phyloP scores from a whole-genome alignment of 768 basidiomycete genomes.

The Auriculariales sp. region DNA sequence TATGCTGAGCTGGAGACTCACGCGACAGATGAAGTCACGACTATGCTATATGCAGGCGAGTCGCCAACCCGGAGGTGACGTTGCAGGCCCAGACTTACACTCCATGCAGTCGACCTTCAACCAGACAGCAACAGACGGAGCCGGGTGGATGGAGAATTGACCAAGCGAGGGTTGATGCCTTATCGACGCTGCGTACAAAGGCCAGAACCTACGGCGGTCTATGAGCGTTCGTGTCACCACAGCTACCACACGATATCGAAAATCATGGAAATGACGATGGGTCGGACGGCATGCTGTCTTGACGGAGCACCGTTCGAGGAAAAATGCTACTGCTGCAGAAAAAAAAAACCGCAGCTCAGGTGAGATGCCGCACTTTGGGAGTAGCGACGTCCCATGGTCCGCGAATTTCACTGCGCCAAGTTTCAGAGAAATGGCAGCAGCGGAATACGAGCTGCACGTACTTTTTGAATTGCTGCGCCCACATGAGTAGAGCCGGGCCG shows the following conservation, averaged over 20 bases:
- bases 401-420: constrained; percentile 55
- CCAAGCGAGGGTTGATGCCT: no score
- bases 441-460: constrained; percentile 21
- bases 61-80: no score
- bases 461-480: constrained; percentile 87
- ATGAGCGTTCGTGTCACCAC: no score
- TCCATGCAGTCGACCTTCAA: no score
- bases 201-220: no score
- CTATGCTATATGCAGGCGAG: no score
- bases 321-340: background rate
- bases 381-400: constrained; percentile 86
- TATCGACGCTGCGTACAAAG: no score
- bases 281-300: background rate
- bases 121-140: no score
- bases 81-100: no score
- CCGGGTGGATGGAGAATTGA: no score
- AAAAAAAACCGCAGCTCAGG: background rate
- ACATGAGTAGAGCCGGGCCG: constrained; percentile 60
- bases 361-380: constrained; percentile 21
- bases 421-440: constrained; percentile 4
- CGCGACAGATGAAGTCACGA: no score
- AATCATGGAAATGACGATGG: background rate
- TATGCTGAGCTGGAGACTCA: no score
- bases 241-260: background rate
- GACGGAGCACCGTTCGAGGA: background rate